A percentile compares a stretch with the other conserved stretches of the same genome.
phyloP scores from a whole-genome alignment of 371 early-diverging fungal genomes.

The Amoeboaphelidium occidentale region DNA sequence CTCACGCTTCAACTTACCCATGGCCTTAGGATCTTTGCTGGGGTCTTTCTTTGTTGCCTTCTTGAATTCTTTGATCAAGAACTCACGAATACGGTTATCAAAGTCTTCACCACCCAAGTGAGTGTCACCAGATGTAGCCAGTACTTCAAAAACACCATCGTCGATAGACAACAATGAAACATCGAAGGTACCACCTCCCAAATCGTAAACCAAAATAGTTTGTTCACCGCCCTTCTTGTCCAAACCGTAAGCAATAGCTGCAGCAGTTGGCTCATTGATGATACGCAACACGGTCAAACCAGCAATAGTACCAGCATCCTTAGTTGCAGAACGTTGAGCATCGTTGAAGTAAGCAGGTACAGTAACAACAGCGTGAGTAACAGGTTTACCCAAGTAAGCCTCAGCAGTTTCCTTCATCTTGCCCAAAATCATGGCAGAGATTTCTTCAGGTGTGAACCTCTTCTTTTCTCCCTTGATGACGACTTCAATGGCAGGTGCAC shows the following conservation, averaged over 20 bases:
- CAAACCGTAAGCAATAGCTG: conserved; percentile 44
- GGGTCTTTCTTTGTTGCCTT: conserved; percentile 39
- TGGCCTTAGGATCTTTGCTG: conserved; percentile 40
- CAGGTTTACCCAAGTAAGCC: conserved; percentile 20
- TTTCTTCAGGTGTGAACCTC: conserved; percentile 32
- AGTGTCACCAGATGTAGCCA: conserved; percentile 72
- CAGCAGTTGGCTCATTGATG: conserved; percentile 50
- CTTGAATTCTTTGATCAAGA: conserved; percentile 47
- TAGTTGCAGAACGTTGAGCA: conserved; percentile 44
- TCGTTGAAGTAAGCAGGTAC: conserved; percentile 65
- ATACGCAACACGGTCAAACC: conserved; percentile 37
- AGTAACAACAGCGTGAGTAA: conserved; percentile 38
- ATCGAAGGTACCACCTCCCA: conserved; percentile 93
- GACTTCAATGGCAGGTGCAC: conserved; percentile 56
- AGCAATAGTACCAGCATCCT: conserved; percentile 42
- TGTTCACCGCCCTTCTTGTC: conserved; percentile 28
- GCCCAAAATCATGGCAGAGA: conserved; percentile 30
- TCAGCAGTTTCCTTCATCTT: conserved; percentile 36
- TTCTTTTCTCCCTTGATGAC: conserved; percentile 36
- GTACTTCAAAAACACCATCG: conserved; percentile 61
- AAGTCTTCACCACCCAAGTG: conserved; percentile 91
- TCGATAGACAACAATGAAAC: conserved; percentile 67
- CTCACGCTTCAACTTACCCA: conserved; percentile 65
- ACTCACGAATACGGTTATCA: conserved; percentile 57
- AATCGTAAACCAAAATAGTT: conserved; percentile 64